Evolutionary conservation across 2,329 filamentous ascomycete genomes (phyloP), one percentile per base, ranked within the genome.

Genomic region (Stagonosporopsis rhizophila): DNA sequence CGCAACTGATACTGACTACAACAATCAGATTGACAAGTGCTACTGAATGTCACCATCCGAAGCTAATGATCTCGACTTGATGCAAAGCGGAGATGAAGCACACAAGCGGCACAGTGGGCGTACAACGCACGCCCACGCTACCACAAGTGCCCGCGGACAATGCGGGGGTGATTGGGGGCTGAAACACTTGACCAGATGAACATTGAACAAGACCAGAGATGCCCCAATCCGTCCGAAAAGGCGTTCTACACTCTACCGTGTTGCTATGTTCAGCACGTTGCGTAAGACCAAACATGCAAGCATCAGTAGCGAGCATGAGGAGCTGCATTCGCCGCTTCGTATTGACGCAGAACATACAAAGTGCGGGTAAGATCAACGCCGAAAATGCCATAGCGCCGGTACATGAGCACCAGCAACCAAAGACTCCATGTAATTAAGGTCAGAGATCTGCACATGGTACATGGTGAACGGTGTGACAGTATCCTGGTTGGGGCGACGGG

Each of bases 161-260:
- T 54, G 61, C 50, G 54, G 59, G 59, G 61, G 59, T 48, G 23
- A 44, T 62, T 59, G 61, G 63, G 61, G 61, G 58, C 61, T 51
- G 52, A 45, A 58, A 60, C 52, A 61, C 54, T 61, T 58, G n/a
- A 56, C 49, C 27, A 50, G 37, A 40, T 48, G 42, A 49, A 52
- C 54, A 35, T 51, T 38, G 57, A 56, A 25, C 39, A 38, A 44
- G 25, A 47, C 42, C 52, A 22, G 7, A 20, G 27, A 19, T 28
- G 12, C 34, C 41, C 25, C 5, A 9, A n/a, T 34, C n/a, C 27
- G n/a, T 27, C 15, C 12, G 12, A 22, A 11, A 28, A 17, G 8
- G 23, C 23, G 28, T 19, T 35, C 23, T 22, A 2, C 9, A 9
- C 8, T 40, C 2, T 11, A 35, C 22, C 17, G 5, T 42, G 23